Evolutionary conservation across 2,329 filamentous ascomycete genomes (phyloP).

Genomic region (Exophiala alcalophila): DNA sequence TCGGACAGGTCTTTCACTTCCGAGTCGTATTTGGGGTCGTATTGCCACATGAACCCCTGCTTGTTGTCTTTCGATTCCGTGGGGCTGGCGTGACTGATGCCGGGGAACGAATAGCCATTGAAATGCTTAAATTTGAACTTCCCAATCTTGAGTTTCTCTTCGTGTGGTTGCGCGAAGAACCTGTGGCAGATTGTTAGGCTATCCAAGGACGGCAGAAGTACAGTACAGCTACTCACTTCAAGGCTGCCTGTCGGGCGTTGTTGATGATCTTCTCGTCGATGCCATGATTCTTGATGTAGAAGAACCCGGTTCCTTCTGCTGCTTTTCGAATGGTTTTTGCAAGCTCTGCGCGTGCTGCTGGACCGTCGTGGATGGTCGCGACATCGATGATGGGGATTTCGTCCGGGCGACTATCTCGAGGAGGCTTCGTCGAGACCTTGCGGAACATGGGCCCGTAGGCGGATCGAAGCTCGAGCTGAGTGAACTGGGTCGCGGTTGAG

Average conservation of each 20-base stretch:
- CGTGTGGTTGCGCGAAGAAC: conserved; percentile 47
- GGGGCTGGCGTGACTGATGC: conserved; percentile 15
- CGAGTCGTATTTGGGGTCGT: conserved; percentile 54
- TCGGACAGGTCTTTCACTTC: conserved; percentile 40
- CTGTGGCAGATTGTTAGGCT: too few species aligned
- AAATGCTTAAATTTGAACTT: conserved; percentile 45
- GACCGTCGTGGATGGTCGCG: conserved; percentile 38
- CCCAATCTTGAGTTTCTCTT: conserved; percentile 48
- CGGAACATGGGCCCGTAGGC: conserved; percentile 47
- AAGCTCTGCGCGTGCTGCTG: conserved; percentile 40
- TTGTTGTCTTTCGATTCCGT: conserved; percentile 44
- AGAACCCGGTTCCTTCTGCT: conserved; percentile 50
- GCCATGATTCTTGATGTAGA: conserved; percentile 50
- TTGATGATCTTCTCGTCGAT: conserved; percentile 39
- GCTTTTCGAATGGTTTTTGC: conserved; percentile 46
- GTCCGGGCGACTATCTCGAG: conserved; percentile 40
- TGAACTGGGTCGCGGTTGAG: too few species aligned
- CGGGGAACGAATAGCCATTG: conserved; percentile 22
- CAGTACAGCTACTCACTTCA: conserved; percentile 29
- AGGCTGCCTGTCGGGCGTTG: conserved; percentile 46
- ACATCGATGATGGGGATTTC: conserved; percentile 58
- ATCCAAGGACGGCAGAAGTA: too few species aligned
- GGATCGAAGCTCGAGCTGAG: conserved; percentile 44
- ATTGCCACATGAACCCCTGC: conserved; percentile 53
- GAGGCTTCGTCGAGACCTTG: conserved; percentile 42